These are phyloP conservation scores for Alliaria petiolata DNA, from an alignment of 345 rosid species.

Conservation along the genomic window DNA sequence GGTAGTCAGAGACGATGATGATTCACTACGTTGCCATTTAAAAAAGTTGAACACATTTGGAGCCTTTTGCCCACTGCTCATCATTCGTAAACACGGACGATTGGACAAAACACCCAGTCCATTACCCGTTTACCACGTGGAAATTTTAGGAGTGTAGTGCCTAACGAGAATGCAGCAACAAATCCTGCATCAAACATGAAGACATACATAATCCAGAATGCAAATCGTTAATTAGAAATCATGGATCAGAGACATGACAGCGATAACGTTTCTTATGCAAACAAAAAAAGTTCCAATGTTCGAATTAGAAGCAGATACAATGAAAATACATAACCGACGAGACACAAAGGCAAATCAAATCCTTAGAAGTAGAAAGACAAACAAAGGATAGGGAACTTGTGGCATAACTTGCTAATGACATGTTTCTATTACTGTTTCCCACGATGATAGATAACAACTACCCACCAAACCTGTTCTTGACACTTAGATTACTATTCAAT, in stretches of 20 bases:
- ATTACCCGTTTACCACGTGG: conserved; percentile 48
- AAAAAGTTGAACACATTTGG: conserved; percentile 57
- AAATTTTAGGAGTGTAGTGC: neutral
- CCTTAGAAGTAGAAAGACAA: neutral
- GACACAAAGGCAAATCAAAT: neutral
- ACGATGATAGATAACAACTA: neutral
- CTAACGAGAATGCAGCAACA: conserved; percentile 13
- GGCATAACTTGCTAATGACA: neutral
- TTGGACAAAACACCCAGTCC: conserved; percentile 69
- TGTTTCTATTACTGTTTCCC: neutral
- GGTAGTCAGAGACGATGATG: conserved; percentile 67
- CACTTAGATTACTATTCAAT: neutral
- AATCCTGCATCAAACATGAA: conserved; percentile 21
- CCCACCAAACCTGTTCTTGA: neutral
- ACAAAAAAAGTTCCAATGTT: neutral
- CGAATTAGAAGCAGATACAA: neutral
- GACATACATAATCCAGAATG: neutral
- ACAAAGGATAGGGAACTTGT: neutral
- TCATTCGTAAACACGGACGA: conserved; percentile 60
- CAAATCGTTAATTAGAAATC: too few species aligned
- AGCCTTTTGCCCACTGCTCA: conserved; percentile 71
- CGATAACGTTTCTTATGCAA: neutral
- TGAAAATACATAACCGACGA: neutral
- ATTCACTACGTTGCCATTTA: conserved; percentile 65
- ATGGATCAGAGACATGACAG: too few species aligned